These are phyloP conservation scores for Globisporangium lucens DNA, from an alignment of 352 stramenopile species.

Conservation along the genomic window DNA sequence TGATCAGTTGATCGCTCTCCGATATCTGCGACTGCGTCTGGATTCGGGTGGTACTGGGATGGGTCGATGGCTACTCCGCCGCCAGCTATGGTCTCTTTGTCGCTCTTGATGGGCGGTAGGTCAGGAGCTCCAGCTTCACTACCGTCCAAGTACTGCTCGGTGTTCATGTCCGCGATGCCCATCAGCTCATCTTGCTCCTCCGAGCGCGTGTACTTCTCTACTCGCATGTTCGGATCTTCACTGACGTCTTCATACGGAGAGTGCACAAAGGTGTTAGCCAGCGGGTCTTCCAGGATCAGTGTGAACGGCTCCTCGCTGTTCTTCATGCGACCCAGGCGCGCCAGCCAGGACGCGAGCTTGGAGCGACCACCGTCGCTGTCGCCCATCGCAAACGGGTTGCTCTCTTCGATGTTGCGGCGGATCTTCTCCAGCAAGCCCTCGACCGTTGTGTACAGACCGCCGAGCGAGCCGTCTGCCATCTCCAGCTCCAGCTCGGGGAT, in stretches of 20 bases:
- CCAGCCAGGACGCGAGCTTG: neutral
- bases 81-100: neutral
- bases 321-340: neutral
- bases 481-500: neutral
- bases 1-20: neutral
- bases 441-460: neutral
- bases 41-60: neutral
- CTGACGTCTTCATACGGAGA: neutral
- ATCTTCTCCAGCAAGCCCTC: neutral
- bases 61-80: neutral
- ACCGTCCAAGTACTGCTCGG: neutral
- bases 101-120: neutral
- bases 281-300: neutral
- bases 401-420: neutral
- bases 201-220: neutral
- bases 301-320: neutral
- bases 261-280: neutral
- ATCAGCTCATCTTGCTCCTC: neutral
- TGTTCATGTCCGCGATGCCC: neutral
- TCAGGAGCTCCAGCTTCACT: neutral
- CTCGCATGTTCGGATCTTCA: neutral
- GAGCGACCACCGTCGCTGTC: neutral
- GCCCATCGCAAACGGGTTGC: neutral
- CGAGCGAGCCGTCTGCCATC: neutral
- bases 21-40: neutral